Evolutionary conservation across 495 filamentous ascomycete genomes (phyloP).

Genomic region (Penicillium odoratum): DNA sequence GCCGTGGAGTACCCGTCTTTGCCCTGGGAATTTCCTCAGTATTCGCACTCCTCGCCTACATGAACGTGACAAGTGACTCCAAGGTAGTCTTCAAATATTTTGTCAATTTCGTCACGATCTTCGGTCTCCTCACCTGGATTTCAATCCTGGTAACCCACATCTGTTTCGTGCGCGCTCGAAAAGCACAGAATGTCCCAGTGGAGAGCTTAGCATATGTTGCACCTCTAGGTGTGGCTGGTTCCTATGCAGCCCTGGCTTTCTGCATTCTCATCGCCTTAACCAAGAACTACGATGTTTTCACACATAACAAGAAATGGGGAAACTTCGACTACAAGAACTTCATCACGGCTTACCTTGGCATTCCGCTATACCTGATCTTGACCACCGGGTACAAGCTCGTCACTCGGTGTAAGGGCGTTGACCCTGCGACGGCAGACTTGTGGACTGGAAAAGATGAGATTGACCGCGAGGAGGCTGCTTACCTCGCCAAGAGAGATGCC

Average conservation of each 20-base stretch:
- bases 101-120: constrained; percentile 79
- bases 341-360: constrained; percentile 79
- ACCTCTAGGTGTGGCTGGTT: constrained; percentile 67
- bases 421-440: constrained; percentile 63
- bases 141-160: constrained; percentile 83
- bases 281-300: constrained; percentile 78
- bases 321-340: constrained; percentile 71
- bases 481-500: constrained; percentile 55
- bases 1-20: constrained; percentile 71
- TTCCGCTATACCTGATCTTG: constrained; percentile 72
- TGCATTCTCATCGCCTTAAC: constrained; percentile 71
- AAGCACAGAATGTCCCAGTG: constrained; percentile 68
- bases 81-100: constrained; percentile 79
- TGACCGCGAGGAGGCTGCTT: constrained; percentile 71
- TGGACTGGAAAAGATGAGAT: constrained; percentile 72
- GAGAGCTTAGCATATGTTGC: constrained; percentile 68
- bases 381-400: constrained; percentile 69
- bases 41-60: constrained; percentile 70
- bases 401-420: constrained; percentile 52
- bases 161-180: constrained; percentile 71
- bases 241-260: constrained; percentile 64
- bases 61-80: constrained; percentile 71
- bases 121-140: constrained; percentile 81
- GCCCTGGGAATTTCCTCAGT: constrained; percentile 61
- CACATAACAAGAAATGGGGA: constrained; percentile 47